Base-by-base conservation (phyloP, 176 grass and related monocot genomes). In the Themeda triandra region DNA sequence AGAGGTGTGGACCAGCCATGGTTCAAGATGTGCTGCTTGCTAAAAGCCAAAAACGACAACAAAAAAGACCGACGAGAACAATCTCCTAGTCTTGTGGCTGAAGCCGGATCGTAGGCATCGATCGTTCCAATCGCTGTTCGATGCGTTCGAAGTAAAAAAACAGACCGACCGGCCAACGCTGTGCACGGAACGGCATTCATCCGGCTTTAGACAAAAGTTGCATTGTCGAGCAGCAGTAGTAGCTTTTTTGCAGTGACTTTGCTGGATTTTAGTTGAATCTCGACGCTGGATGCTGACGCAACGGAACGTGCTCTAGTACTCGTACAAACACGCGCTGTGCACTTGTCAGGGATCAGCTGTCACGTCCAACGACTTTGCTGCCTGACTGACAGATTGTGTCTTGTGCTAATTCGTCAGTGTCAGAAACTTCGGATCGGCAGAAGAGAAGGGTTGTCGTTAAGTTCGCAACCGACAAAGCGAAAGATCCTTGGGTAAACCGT, bases 81-180 rank as follows among this genome's bases (percentile, higher is more conserved):
- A 0, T 56, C n/a, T n/a, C n/a, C n/a, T 6, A 2, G 18, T 53
- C 18, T 53, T n/a, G 53, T 58, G 23, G 54, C 23, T 59, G 23
- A n/a, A 24, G 21, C 53, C 53, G 53, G 53, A 58, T 58, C 21
- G 19, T 10, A 58, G 21, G 21, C 8, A 19, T 19, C 31, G 6
- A 24, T 39, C 33, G 11, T 29, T 21, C 13, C 79, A 66, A 73
- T 10, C 21, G 25, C 1, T 37, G 88, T 73, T 73, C 89, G 84
- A 87, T 87, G 84, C 60, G 10, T 80, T 90, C 84, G 68, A 90
- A 84, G 88, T 29, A 23, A 44, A 15, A 65, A 78, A 45, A 45
- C 37, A 64, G 59, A 45, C 29, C 6, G 8, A 40, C 8, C 60
- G 25, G 25, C 36, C 74, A 82, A 78, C 86, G 84, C 2, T 32